Percentiles rank a stretch among this genome's conserved stretches.
These are phyloP conservation scores for Saccharomyces eubayanus DNA, from an alignment of 805 yeast species.

Conservation along the genomic window DNA sequence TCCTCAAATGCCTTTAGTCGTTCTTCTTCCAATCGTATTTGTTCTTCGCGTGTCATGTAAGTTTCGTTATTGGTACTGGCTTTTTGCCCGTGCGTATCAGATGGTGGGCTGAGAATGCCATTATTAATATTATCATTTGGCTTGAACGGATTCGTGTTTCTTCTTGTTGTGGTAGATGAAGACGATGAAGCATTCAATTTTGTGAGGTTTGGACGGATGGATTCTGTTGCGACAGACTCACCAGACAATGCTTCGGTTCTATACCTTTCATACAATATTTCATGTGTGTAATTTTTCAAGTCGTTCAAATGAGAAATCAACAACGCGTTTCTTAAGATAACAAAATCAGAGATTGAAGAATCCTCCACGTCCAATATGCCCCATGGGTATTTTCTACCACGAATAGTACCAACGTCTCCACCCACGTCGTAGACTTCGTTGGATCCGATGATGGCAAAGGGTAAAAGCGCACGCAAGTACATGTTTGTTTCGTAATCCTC, in stretches of 20 bases:
- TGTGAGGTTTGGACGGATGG: constrained; percentile 11
- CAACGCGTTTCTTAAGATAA: constrained; percentile 67
- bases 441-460: constrained; percentile 64
- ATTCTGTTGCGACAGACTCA: constrained; percentile 30
- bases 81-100: constrained; percentile 12
- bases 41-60: constrained; percentile 71
- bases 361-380: constrained; percentile 56
- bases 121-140: not conserved
- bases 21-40: constrained; percentile 82
- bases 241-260: constrained; percentile 80
- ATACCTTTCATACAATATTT: constrained; percentile 76
- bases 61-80: constrained; percentile 31
- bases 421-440: constrained; percentile 47
- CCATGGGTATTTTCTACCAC: constrained; percentile 52
- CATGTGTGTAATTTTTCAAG: constrained; percentile 82
- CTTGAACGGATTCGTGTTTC: not conserved
- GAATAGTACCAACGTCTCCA: constrained; percentile 31
- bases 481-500: constrained; percentile 60
- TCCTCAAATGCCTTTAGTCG: constrained; percentile 79
- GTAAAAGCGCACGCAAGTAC: constrained; percentile 53
- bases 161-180: not conserved
- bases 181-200: not conserved
- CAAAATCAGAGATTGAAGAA: constrained; percentile 72
- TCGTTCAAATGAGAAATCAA: constrained; percentile 81
- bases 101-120: not conserved